phyloP scores from a whole-genome alignment of 1,284 basidiomycete species.

The Retiboletus flavoniger region DNA sequence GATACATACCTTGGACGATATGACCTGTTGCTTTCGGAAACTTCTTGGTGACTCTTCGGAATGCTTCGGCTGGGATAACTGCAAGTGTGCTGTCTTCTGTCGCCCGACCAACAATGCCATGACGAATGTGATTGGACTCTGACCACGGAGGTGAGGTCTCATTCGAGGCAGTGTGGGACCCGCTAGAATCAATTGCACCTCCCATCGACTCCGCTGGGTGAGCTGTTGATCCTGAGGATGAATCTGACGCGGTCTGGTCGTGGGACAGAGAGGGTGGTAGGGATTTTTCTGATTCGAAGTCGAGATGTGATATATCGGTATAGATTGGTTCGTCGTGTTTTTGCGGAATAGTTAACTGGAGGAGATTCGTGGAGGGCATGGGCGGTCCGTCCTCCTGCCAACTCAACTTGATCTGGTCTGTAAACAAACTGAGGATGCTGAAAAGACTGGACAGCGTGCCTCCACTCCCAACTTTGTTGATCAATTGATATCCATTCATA shows the following conservation, averaged over 20 bases:
- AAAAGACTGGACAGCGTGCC: conserved; percentile 95
- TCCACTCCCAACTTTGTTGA: conserved; percentile 93
- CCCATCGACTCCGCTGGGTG: conserved; percentile 42
- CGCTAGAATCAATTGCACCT: conserved; percentile 28
- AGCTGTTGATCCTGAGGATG: conserved; percentile 66
- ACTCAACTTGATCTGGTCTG: conserved; percentile 93
- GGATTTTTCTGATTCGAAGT: conserved; percentile 41
- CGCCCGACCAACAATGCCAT: conserved; percentile 83
- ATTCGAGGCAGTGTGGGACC: conserved; percentile 11
- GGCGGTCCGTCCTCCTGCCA: conserved; percentile 67
- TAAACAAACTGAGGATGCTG: conserved; percentile 94
- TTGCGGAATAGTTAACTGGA: conserved; percentile 21
- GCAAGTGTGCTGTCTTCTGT: conserved; percentile 94
- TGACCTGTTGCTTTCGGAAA: conserved; percentile 97
- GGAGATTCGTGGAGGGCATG: conserved; percentile 18
- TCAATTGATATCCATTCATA: conserved; percentile 89
- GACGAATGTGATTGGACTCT: conserved; percentile 42
- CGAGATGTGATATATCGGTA: conserved; percentile 64
- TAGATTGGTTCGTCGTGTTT: conserved; percentile 42
- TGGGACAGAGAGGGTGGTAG: conserved; percentile 33
- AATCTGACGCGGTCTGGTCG: conserved; percentile 49
- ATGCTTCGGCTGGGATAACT: conserved; percentile 98
- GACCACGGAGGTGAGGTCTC: conserved; percentile 25
- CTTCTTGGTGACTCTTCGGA: conserved; percentile 87
- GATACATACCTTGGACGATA: conserved; percentile 81